These are phyloP conservation scores for Boletellus emodensis DNA, from an alignment of 768 basidiomycete genomes.

Conservation along the genomic window DNA sequence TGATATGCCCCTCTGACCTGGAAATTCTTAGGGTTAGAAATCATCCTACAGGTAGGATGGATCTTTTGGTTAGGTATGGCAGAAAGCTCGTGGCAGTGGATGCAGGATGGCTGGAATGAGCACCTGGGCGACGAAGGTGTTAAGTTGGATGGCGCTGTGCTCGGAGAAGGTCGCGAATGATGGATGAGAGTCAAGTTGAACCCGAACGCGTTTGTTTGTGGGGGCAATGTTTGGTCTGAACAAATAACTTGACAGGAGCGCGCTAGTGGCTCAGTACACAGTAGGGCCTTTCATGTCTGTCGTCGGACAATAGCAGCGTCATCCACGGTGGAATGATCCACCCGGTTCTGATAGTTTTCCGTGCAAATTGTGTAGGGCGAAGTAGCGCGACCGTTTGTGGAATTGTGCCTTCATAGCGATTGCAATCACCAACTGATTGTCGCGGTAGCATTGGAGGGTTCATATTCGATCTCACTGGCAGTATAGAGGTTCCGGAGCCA, in stretches of 20 bases:
- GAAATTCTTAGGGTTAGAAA: conserved; percentile 59
- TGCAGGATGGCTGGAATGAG: conserved; percentile 30
- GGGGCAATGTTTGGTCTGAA: conserved; percentile 17
- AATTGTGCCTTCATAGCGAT: too few relatives aligned
- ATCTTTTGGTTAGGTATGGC: conserved; percentile 49
- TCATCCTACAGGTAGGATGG: conserved; percentile 43
- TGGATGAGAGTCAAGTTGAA: background rate
- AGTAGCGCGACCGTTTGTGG: too few relatives aligned
- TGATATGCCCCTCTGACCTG: conserved; percentile 30
- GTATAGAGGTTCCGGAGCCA: too few relatives aligned
- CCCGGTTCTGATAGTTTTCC: too few relatives aligned
- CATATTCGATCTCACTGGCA: too few relatives aligned
- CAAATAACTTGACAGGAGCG: conserved; percentile 26
- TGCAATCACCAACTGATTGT: too few relatives aligned
- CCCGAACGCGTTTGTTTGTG: background rate
- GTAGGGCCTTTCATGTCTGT: too few relatives aligned
- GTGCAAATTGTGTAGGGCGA: too few relatives aligned
- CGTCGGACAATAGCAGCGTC: too few relatives aligned
- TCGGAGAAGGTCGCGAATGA: conserved; percentile 5
- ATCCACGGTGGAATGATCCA: too few relatives aligned
- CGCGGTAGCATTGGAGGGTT: too few relatives aligned
- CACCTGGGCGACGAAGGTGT: conserved; percentile 48
- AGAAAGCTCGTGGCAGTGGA: conserved; percentile 29
- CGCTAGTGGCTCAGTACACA: too few relatives aligned
- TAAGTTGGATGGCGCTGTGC: conserved; percentile 17